phyloP scores from a whole-genome alignment of 2,329 filamentous ascomycete genomes.

The Xylariomycetidae sp. region DNA sequence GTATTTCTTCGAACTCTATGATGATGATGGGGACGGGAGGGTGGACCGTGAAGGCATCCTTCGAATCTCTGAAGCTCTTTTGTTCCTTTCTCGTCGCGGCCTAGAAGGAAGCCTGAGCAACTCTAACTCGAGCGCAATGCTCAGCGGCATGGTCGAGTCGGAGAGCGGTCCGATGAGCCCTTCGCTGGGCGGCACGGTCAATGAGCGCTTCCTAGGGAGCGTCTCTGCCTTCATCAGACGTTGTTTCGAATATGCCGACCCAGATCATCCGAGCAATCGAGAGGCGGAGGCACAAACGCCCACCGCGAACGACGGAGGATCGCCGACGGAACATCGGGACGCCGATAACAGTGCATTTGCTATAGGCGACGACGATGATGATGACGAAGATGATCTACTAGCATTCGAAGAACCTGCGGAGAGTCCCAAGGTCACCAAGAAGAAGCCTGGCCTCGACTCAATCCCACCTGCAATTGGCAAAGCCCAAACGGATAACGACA shows the following conservation, averaged over 20 bases:
- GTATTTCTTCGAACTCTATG: constrained; percentile 97
- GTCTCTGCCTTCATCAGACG: constrained; percentile 93
- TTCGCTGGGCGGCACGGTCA: constrained; percentile 55
- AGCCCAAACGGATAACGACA: constrained; percentile 17
- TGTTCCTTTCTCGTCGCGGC: constrained; percentile 87
- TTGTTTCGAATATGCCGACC: constrained; percentile 97
- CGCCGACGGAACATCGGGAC: constrained; percentile 18
- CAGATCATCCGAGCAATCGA: constrained; percentile 68
- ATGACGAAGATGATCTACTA: constrained; percentile 51
- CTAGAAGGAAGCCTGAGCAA: constrained; percentile 70
- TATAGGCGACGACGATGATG: constrained; percentile 64
- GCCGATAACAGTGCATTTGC: constrained; percentile 55
- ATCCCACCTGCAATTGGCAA: constrained; percentile 26
- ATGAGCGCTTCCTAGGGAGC: constrained; percentile 86
- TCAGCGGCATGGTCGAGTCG: constrained; percentile 38
- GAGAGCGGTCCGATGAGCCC: constrained; percentile 33
- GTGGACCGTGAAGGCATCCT: constrained; percentile 95
- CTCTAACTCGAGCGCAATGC: constrained; percentile 52
- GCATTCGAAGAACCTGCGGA: constrained; percentile 47
- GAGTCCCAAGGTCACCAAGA: constrained; percentile 39
- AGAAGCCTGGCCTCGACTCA: constrained; percentile 35
- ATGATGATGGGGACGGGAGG: constrained; percentile 84
- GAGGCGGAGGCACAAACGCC: constrained; percentile 24
- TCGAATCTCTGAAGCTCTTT: constrained; percentile 85
- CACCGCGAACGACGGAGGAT: constrained; percentile 21